phyloP scores from a whole-genome alignment of 257 asterid genomes.

The Penstemon davidsonii region DNA sequence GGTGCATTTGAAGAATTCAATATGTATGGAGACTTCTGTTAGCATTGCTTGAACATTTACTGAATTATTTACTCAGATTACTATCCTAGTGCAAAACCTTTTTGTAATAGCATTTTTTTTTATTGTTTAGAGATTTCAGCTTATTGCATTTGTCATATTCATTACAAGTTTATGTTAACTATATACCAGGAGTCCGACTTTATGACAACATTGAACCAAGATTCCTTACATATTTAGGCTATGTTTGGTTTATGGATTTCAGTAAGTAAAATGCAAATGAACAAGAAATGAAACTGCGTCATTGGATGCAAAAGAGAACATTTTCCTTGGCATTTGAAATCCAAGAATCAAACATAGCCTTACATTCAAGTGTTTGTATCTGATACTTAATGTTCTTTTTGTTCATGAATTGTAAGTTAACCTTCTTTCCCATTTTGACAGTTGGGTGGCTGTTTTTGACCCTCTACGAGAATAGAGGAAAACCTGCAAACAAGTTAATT shows the following conservation, averaged over 20 bases:
- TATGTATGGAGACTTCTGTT: not conserved
- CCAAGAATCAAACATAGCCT: no score
- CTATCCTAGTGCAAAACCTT: not conserved
- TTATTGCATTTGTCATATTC: not conserved
- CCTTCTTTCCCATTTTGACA: constrained; percentile 37
- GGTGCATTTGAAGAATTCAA: constrained; percentile 1
- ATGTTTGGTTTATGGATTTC: no score
- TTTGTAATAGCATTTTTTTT: not conserved
- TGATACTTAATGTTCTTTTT: not conserved
- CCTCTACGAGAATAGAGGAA: constrained; percentile 17
- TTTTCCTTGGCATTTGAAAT: no score
- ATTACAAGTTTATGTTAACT: not conserved
- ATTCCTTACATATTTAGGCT: not conserved
- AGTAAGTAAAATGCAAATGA: no score
- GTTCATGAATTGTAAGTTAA: constrained; percentile 7
- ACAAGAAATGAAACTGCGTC: no score
- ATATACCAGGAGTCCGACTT: not conserved
- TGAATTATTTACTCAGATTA: not conserved
- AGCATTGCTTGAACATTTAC: constrained; percentile 5
- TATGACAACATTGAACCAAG: not conserved
- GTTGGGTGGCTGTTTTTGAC: constrained; percentile 89
- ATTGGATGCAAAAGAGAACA: no score
- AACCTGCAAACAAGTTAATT: constrained; percentile 18
- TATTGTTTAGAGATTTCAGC: not conserved
- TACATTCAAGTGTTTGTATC: not conserved